A percentile compares a stretch with the other conserved stretches of the same genome.
These are phyloP conservation scores for Escovopsis sp. DNA, from an alignment of 2,329 filamentous ascomycete species.

Conservation along the genomic window DNA sequence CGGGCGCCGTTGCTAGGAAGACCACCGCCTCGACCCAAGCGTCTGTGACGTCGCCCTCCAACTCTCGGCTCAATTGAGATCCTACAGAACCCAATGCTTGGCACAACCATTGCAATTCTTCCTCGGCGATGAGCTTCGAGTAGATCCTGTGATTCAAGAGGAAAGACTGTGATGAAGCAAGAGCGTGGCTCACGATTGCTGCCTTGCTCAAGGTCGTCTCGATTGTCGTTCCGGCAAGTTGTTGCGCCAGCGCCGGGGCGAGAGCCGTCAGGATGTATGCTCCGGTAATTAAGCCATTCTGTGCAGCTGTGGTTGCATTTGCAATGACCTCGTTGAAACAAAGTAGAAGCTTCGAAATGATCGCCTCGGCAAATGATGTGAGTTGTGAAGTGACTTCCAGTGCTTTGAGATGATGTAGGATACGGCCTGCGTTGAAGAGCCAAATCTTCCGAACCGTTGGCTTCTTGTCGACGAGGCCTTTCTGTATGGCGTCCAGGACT, in stretches of 20 bases:
- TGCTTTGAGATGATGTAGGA: slow-evolving; percentile 44
- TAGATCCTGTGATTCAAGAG: slow-evolving; percentile 75
- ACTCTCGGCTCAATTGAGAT: slow-evolving; percentile 34
- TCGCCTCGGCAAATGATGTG: slow-evolving; percentile 35
- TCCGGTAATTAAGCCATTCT: slow-evolving; percentile 68
- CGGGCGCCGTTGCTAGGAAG: slow-evolving; percentile 55
- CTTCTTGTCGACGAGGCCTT: slow-evolving; percentile 79
- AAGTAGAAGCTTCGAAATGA: slow-evolving; percentile 44
- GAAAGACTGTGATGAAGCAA: slow-evolving; percentile 76
- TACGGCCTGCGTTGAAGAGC: slow-evolving; percentile 58
- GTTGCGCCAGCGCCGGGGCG: slow-evolving; percentile 36
- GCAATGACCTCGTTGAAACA: slow-evolving; percentile 63
- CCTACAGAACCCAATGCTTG: slow-evolving; percentile 53
- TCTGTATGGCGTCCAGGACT: slow-evolving; percentile 56
- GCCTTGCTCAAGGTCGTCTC: slow-evolving; percentile 38
- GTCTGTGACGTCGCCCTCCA: slow-evolving; percentile 34
- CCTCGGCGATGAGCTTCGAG: slow-evolving; percentile 57
- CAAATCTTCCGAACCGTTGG: slow-evolving; percentile 63
- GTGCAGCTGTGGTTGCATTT: slow-evolving; percentile 65
- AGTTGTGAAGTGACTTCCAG: slow-evolving; percentile 32
- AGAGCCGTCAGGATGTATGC: slow-evolving; percentile 63
- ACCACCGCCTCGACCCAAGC: slow-evolving; percentile 79
- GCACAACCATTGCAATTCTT: slow-evolving; percentile 67
- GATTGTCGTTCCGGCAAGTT: slow-evolving; percentile 37
- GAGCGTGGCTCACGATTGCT: slow-evolving; percentile 47